These are phyloP conservation scores for Trypanosoma grayi DNA, from an alignment of 208 protist genomes.

Conservation along the genomic window DNA sequence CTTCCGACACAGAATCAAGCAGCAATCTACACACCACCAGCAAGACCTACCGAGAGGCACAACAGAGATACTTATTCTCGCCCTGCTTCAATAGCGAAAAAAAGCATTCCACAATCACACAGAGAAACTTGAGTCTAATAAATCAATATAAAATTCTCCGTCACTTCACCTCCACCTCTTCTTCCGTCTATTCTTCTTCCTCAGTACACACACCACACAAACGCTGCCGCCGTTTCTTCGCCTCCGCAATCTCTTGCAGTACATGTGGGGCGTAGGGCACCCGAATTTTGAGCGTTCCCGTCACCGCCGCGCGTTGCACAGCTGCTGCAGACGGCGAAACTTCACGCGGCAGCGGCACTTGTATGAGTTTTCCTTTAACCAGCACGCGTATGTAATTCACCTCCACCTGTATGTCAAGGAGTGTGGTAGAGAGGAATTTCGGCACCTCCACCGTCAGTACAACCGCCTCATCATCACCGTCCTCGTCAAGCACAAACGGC, in stretches of 20 bases:
- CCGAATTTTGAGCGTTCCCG: conserved; percentile 79
- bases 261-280: conserved; percentile 65
- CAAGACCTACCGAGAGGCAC: no score
- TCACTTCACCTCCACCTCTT: not conserved
- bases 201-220: not conserved
- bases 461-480: conserved; percentile 43
- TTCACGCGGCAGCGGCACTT: conserved; percentile 87
- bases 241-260: conserved; percentile 28
- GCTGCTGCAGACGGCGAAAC: conserved; percentile 51
- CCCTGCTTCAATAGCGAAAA: no score
- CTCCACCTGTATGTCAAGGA: conserved; percentile 92
- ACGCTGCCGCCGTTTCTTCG: conserved; percentile 13
- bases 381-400: conserved; percentile 87
- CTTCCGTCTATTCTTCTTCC: not conserved
- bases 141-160: not conserved
- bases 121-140: not conserved
- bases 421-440: conserved; percentile 93
- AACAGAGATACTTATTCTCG: no score
- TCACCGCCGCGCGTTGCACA: conserved; percentile 78
- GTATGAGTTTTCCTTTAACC: conserved; percentile 94
- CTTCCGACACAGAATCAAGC: no score
- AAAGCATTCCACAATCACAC: not conserved
- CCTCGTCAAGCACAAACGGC: conserved; percentile 81
- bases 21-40: no score
- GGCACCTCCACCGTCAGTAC: conserved; percentile 83